A percentile compares a stretch with the other conserved stretches of the same genome.
These are phyloP conservation scores for Sugiyamaella castrensis DNA, from an alignment of 1,139 yeast genomes.

Conservation along the genomic window DNA sequence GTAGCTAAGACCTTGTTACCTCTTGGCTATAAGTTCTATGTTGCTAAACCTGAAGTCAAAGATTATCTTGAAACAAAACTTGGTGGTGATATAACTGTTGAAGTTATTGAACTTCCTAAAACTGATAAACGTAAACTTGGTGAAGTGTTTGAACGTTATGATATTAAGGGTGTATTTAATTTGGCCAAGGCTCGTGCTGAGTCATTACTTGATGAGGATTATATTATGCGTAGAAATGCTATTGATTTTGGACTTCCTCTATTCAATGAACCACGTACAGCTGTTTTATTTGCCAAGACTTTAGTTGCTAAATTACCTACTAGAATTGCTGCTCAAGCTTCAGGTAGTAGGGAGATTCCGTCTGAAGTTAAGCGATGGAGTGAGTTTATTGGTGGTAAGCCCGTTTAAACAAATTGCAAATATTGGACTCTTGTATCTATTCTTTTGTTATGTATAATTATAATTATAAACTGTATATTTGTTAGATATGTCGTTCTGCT, in stretches of 20 bases:
- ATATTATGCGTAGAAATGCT: slow-evolving; percentile 97
- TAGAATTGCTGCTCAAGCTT: slow-evolving; percentile 36
- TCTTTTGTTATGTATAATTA: too few relatives aligned
- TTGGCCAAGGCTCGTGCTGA: slow-evolving; percentile 90
- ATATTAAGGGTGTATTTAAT: slow-evolving; percentile 85
- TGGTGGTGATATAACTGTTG: slow-evolving; percentile 45
- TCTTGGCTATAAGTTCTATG: slow-evolving; percentile 77
- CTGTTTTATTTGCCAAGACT: slow-evolving; percentile 81
- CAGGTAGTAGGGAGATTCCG: slow-evolving; percentile 56
- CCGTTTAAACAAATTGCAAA: too few relatives aligned
- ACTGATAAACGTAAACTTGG: slow-evolving; percentile 90
- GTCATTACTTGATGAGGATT: slow-evolving; percentile 78
- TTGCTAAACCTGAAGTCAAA: slow-evolving; percentile 71
- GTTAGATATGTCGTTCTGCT: too few relatives aligned
- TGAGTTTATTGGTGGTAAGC: slow-evolving; percentile 90
- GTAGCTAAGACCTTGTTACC: slow-evolving; percentile 70
- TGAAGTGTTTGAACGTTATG: slow-evolving; percentile 83
- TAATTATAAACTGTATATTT: too few relatives aligned
- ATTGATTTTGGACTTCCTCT: slow-evolving; percentile 96
- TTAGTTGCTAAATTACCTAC: slow-evolving; percentile 65
- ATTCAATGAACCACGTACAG: slow-evolving; percentile 94
- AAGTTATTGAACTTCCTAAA: slow-evolving; percentile 83
- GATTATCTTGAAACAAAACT: slow-evolving; percentile 56
- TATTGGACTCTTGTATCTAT: too few relatives aligned
- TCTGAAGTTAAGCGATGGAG: slow-evolving; percentile 92